These are phyloP conservation scores for Sporothrix euskadiensis DNA, from an alignment of 2,329 filamentous ascomycete genomes.

Conservation along the genomic window DNA sequence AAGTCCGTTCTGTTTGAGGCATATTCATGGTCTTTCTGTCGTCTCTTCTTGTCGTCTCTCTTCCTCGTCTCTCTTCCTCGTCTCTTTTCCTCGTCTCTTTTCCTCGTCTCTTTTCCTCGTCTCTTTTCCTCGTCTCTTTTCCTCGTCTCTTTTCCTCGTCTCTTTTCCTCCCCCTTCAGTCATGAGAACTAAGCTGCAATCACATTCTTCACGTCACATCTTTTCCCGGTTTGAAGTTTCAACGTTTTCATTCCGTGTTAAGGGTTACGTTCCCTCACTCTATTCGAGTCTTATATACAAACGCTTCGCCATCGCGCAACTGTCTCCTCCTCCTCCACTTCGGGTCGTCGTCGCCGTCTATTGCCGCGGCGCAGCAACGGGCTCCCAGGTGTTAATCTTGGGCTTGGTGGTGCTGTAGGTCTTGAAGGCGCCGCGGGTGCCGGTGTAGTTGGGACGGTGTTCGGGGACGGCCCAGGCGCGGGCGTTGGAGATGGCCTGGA, in stretches of 20 bases:
- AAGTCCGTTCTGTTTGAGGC: neutral
- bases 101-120: too few species aligned
- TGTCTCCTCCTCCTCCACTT: neutral
- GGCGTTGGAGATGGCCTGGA: slow-evolving; percentile 55
- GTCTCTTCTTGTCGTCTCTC: too few species aligned
- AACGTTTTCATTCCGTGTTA: neutral
- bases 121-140: neutral
- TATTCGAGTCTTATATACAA: neutral
- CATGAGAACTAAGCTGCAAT: too few species aligned
- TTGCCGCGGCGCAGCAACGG: slow-evolving; percentile 38
- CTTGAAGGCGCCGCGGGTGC: slow-evolving; percentile 78
- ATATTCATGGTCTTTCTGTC: neutral
- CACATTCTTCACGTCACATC: neutral
- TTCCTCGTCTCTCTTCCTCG: too few species aligned
- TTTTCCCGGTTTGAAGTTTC: neutral
- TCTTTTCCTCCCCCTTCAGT: neutral
- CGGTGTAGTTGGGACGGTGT: slow-evolving; percentile 73
- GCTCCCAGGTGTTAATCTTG: slow-evolving; percentile 43
- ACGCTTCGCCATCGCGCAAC: neutral
- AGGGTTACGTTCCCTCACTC: neutral
- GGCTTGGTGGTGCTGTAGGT: slow-evolving; percentile 77
- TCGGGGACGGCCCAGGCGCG: slow-evolving; percentile 74
- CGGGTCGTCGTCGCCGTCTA: slow-evolving; percentile 13
- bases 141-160: too few species aligned
- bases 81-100: too few species aligned